phyloP scores from a whole-genome alignment of 148 eudicot genomes.

The Rhododendron vialii region DNA sequence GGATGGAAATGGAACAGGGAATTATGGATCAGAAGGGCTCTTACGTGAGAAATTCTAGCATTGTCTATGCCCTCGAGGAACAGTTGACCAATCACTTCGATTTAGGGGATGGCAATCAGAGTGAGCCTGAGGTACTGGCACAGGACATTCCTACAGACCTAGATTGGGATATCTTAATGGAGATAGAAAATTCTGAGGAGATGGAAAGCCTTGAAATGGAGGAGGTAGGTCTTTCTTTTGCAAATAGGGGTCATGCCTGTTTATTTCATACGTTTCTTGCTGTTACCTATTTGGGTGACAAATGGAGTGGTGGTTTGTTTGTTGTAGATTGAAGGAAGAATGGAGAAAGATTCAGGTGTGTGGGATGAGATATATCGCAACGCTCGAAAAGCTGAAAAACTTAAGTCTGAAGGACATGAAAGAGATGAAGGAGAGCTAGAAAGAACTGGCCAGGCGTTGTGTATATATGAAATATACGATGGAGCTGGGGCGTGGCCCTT shows the following conservation, averaged over 20 bases:
- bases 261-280: not conserved
- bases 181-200: constrained; percentile 71
- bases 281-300: constrained; percentile 5
- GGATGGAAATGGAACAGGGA: constrained; percentile 34
- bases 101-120: constrained; percentile 30
- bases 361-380: constrained; percentile 90
- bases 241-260: not conserved
- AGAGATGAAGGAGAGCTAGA: constrained; percentile 98
- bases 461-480: constrained; percentile 86
- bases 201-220: constrained; percentile 66
- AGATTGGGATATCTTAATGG: constrained; percentile 68
- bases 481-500: constrained; percentile 96
- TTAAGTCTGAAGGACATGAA: constrained; percentile 76
- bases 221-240: constrained; percentile 42
- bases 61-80: constrained; percentile 61
- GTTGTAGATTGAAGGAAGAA: constrained; percentile 80
- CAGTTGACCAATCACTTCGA: constrained; percentile 26
- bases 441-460: constrained; percentile 76
- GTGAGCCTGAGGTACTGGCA: constrained; percentile 22
- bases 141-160: constrained; percentile 43
- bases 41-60: constrained; percentile 30
- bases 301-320: constrained; percentile 3
- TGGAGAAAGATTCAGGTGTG: constrained; percentile 70
- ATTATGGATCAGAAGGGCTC: constrained; percentile 24
- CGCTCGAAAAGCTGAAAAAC: constrained; percentile 90